These are phyloP conservation scores for Scolecobasidium constrictum DNA, from an alignment of 2,329 filamentous ascomycete species.

Conservation along the genomic window DNA sequence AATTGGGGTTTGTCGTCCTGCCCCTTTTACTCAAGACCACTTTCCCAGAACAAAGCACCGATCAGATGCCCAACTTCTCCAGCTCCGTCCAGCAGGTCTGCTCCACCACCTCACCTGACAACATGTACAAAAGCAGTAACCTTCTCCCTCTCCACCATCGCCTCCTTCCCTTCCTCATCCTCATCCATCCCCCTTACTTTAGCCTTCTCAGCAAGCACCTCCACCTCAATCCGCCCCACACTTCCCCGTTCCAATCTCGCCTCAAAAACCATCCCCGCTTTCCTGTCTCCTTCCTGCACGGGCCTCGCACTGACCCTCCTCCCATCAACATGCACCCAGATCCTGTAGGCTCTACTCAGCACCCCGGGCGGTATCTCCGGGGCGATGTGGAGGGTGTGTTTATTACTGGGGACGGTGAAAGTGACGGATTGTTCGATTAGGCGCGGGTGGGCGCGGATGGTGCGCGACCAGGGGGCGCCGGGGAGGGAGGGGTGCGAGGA, in stretches of 20 bases:
- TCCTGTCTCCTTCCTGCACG: constrained; percentile 26
- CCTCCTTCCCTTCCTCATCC: constrained; percentile 33
- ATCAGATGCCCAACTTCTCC: too few species aligned
- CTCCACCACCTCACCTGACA: too few species aligned
- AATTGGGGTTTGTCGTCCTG: too few species aligned
- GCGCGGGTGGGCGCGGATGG: constrained; percentile 53
- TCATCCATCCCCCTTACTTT: constrained; percentile 6
- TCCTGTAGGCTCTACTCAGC: constrained; percentile 60
- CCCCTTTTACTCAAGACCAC: too few species aligned
- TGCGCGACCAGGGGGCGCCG: constrained; percentile 49
- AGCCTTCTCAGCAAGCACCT: constrained; percentile 45
- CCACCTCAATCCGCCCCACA: constrained; percentile 68
- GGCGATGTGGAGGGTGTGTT: constrained; percentile 61
- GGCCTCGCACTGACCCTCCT: constrained; percentile 45
- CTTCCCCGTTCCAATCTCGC: constrained; percentile 56
- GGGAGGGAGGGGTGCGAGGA: constrained; percentile 58
- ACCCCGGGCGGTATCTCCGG: constrained; percentile 54
- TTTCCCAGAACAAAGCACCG: too few species aligned
- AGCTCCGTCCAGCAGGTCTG: too few species aligned
- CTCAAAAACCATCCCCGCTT: constrained; percentile 62
- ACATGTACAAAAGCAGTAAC: constrained; percentile 67
- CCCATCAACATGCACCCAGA: constrained; percentile 63
- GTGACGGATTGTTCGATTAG: constrained; percentile 63
- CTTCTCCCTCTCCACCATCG: constrained; percentile 69
- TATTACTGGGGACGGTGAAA: constrained; percentile 54